A percentile compares a stretch with the other conserved stretches of the same genome.
These are phyloP conservation scores for Coprinopsis strossmayeri DNA, from an alignment of 768 basidiomycete species.

Conservation along the genomic window DNA sequence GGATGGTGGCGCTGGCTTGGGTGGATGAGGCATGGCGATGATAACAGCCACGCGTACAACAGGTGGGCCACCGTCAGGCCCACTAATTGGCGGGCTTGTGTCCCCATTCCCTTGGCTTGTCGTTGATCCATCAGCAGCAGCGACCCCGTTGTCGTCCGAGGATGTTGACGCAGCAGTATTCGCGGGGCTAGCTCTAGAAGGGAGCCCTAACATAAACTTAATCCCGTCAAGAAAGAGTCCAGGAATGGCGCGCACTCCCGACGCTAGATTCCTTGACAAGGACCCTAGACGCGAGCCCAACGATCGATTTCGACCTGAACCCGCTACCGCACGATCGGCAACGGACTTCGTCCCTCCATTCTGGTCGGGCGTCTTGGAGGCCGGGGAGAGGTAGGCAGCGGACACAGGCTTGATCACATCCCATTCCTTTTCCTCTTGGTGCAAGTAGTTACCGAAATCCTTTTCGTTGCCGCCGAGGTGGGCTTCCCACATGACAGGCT, in stretches of 20 bases:
- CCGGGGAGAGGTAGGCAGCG: conserved; percentile 10
- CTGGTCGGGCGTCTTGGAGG: neutral
- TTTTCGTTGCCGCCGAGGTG: conserved; percentile 23
- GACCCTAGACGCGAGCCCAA: neutral
- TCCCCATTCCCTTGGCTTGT: neutral
- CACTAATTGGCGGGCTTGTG: neutral
- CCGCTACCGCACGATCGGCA: neutral
- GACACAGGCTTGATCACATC: conserved; percentile 15
- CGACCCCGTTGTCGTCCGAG: neutral
- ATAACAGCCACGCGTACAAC: conserved; percentile 33
- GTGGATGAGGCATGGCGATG: conserved; percentile 35
- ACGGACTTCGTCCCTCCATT: neutral
- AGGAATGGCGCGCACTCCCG: too few relatives aligned
- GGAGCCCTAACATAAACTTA: neutral
- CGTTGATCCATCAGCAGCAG: neutral
- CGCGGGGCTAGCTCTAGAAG: neutral
- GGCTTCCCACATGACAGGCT: conserved; percentile 44
- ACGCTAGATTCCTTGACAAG: too few relatives aligned
- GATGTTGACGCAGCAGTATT: neutral
- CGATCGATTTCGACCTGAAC: neutral
- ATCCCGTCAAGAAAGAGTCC: too few relatives aligned
- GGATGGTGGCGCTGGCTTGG: conserved; percentile 7
- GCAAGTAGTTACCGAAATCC: neutral
- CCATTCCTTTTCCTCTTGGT: conserved; percentile 14
- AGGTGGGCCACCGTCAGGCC: conserved; percentile 4